Conservation (phyloP, 1,284 basidiomycete genomes). For the Hymenochaete sp. region DNA sequence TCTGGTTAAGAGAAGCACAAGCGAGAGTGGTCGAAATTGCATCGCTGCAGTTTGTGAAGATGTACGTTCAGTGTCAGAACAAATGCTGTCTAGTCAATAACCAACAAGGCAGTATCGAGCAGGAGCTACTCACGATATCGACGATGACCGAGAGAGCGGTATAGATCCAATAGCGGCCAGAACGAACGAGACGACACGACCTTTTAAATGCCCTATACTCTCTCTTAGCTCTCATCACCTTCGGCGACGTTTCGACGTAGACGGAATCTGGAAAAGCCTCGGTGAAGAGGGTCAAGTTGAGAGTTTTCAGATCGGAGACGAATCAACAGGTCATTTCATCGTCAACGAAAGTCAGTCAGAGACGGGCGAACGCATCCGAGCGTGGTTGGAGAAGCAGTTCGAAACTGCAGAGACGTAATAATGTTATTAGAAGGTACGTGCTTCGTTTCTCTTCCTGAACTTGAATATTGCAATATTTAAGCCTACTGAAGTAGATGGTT, state of each 20-base stretch:
- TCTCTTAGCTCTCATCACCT: conserved; percentile 22
- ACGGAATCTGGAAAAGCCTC: conserved; percentile 21
- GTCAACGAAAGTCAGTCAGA: conserved; percentile 22
- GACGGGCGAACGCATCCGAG: conserved; percentile 15
- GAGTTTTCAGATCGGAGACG: conserved; percentile 20
- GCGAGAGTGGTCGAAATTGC: conserved; percentile 16
- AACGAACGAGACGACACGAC: too few relatives aligned
- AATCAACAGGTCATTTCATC: conserved; percentile 23
- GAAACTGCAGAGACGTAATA: too few relatives aligned
- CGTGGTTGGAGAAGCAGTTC: conserved; percentile 19
- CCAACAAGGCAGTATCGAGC: conserved; percentile 20
- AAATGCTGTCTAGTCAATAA: not conserved
- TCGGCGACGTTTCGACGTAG: conserved; percentile 21
- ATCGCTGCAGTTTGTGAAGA: conserved; percentile 23
- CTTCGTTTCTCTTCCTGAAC: too few relatives aligned
- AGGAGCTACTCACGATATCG: conserved; percentile 22
- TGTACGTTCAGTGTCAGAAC: too few relatives aligned
- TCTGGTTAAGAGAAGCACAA: conserved; percentile 17
- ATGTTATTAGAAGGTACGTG: too few relatives aligned
- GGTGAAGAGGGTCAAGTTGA: conserved; percentile 16
- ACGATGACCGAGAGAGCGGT: conserved; percentile 19
- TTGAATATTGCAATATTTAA: too few relatives aligned
- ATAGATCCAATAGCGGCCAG: too few relatives aligned
- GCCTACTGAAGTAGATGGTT: too few relatives aligned
- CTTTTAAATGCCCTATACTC: too few relatives aligned